These are phyloP conservation scores for Fermentozyma sake DNA, from an alignment of 1,139 yeast species.

Conservation along the genomic window DNA sequence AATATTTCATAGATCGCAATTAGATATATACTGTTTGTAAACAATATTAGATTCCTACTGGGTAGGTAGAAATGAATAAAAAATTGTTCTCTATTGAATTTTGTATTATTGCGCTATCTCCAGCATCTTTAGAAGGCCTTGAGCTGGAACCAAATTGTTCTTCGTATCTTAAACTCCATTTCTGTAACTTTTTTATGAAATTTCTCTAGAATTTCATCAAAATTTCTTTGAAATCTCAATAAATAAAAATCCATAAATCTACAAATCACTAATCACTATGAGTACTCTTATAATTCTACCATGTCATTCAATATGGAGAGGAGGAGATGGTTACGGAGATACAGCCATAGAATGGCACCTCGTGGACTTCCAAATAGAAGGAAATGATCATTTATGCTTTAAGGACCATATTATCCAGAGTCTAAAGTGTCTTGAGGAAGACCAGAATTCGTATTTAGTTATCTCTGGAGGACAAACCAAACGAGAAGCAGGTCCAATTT, in stretches of 20 bases:
- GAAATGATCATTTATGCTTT: conserved; percentile 63
- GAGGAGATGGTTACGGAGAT: conserved; percentile 32
- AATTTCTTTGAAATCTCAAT: neutral
- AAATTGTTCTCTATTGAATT: too few relatives aligned
- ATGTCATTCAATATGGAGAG: conserved; percentile 65
- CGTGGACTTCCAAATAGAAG: conserved; percentile 64
- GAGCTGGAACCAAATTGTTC: too few relatives aligned
- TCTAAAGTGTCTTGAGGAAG: conserved; percentile 25
- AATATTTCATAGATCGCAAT: too few relatives aligned
- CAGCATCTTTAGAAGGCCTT: too few relatives aligned
- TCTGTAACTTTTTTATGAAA: too few relatives aligned
- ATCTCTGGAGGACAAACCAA: conserved; percentile 80
- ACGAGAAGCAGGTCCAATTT: conserved; percentile 42
- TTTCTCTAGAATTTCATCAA: conserved; percentile 1
- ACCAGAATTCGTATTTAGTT: conserved; percentile 32
- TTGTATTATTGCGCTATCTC: too few relatives aligned
- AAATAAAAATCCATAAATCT: conserved; percentile 1
- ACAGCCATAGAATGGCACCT: conserved; percentile 54
- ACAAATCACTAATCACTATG: conserved; percentile 17
- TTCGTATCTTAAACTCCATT: too few relatives aligned
- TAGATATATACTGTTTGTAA: too few relatives aligned
- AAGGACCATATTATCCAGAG: conserved; percentile 53
- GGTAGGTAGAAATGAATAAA: too few relatives aligned
- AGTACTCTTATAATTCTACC: too few relatives aligned
- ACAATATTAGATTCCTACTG: too few relatives aligned